Evolutionary conservation across 805 yeast species (phyloP).

Genomic region (Saitoella complicata): DNA sequence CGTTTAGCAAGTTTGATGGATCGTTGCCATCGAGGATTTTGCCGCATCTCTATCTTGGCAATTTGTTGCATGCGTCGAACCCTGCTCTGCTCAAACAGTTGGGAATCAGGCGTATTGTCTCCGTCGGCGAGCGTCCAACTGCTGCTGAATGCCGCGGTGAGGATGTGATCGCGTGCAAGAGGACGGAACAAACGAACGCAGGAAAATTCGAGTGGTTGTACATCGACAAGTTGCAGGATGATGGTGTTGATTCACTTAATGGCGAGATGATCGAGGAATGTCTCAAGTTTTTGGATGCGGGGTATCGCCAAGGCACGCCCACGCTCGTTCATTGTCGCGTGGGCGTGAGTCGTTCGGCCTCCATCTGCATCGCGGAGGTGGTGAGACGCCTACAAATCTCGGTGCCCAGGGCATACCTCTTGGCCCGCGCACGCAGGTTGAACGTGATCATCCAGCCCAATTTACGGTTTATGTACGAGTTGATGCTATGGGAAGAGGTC

Average conservation of each 20-base stretch:
- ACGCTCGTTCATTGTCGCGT: conserved; percentile 85
- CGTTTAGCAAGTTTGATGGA: conserved; percentile 30
- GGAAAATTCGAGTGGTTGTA: conserved; percentile 37
- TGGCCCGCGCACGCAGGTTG: conserved; percentile 74
- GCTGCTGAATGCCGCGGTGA: neutral
- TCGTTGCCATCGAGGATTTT: conserved; percentile 71
- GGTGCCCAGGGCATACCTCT: conserved; percentile 66
- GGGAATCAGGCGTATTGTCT: conserved; percentile 58
- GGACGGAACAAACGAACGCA: neutral
- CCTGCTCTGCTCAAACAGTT: conserved; percentile 43
- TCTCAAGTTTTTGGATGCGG: conserved; percentile 44
- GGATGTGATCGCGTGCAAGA: neutral
- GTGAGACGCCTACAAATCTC: conserved; percentile 58
- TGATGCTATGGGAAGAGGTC: conserved; percentile 50
- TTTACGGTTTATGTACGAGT: conserved; percentile 76
- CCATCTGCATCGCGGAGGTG: conserved; percentile 89
- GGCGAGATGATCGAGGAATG: conserved; percentile 40
- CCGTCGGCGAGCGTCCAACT: conserved; percentile 60
- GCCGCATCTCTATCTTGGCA: conserved; percentile 74
- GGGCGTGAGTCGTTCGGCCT: conserved; percentile 89
- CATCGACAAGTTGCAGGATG: conserved; percentile 68
- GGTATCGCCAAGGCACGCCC: conserved; percentile 27
- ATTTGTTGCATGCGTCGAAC: conserved; percentile 64
- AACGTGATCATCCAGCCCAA: conserved; percentile 93
- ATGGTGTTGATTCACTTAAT: conserved; percentile 69